phyloP scores from a whole-genome alignment of 495 filamentous ascomycete species.

The Aspergillus indologenus region DNA sequence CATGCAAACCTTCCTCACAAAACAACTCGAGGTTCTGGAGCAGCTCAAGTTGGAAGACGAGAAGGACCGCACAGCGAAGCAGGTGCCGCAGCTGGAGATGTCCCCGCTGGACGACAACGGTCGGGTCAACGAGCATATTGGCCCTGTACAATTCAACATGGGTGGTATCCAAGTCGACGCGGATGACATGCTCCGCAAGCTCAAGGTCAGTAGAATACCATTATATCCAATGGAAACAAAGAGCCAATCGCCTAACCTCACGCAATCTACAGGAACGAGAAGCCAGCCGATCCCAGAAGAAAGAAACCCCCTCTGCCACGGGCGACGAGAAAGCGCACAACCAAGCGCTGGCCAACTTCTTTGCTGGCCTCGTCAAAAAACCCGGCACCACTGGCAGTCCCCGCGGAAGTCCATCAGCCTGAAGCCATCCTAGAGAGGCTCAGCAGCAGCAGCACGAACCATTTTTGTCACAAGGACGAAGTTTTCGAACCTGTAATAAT shows the following conservation, averaged over 20 bases:
- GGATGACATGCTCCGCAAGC: slow-evolving; percentile 86
- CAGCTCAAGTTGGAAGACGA: slow-evolving; percentile 63
- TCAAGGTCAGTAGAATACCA: slow-evolving; percentile 60
- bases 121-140: slow-evolving; percentile 82
- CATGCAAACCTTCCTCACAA: slow-evolving; percentile 72
- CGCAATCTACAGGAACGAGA: slow-evolving; percentile 47
- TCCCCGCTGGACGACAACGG: slow-evolving; percentile 50
- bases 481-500: background rate
- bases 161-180: slow-evolving; percentile 96
- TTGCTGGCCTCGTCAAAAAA: slow-evolving; percentile 63
- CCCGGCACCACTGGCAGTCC: slow-evolving; percentile 34
- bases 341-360: slow-evolving; percentile 66
- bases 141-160: slow-evolving; percentile 95
- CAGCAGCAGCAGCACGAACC: too few species aligned
- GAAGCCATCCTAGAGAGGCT: slow-evolving; percentile 1
- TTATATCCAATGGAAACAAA: background rate
- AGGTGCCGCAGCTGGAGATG: slow-evolving; percentile 43
- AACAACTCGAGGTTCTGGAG: slow-evolving; percentile 72
- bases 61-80: slow-evolving; percentile 44
- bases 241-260: slow-evolving; percentile 14
- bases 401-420: slow-evolving; percentile 42
- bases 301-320: slow-evolving; percentile 33
- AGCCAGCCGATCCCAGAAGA: slow-evolving; percentile 50
- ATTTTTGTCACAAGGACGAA: background rate
- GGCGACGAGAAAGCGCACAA: slow-evolving; percentile 61